Evolutionary conservation across 768 basidiomycete species (phyloP), one percentile per base, ranked within the genome.

Genomic region (Leccinellum rugosiceps): DNA sequence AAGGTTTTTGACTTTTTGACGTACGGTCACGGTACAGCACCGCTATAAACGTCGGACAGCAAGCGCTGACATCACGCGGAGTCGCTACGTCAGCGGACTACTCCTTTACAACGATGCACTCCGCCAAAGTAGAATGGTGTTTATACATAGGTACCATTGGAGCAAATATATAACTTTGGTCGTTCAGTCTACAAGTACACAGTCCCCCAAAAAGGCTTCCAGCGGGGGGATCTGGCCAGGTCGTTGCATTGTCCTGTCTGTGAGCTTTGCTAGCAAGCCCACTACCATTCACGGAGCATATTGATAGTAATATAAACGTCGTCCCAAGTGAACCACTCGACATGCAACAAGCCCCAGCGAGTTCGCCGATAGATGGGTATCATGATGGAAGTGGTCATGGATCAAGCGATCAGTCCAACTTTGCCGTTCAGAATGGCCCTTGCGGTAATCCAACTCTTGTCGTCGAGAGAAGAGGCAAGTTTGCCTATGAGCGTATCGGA

Each of bases 401-500:
- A 6, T 26, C 26, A 26, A 26, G 26, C 26, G 6, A 26, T 3
- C 6, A 26, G 26, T 26, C 26, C 6, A 26, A 26, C 44, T 45
- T 6, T 23, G 11, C 21, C 44, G 6, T 45, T 45, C 19, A 45
- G 21, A 14, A 45, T 23, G 44, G 19, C 44, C 19, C 3, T 45
- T 14, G 21, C 44, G 11, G 62, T 19, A 21, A 61, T 30, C 70
- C 68, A 72, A 17, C 50, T 59, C 17, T 9, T 10, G 19, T 23
- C 32, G n/a, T 25, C 44, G 21, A 66, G 34, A 6, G 55, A 49
- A 10, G 49, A 44, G 11, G 68, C 72, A 34, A 72, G 47, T 38
- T 62, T 59, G 26, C 70, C 72, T 8, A 72, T 57, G 3, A 72
- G 58, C 15, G 70, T 72, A 26, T 13, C 0, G 15, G 63, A 60